A percentile compares a stretch with the other conserved stretches of the same genome.
phyloP scores from a whole-genome alignment of 805 yeast genomes.

The Scheffersomyces spartinae region DNA sequence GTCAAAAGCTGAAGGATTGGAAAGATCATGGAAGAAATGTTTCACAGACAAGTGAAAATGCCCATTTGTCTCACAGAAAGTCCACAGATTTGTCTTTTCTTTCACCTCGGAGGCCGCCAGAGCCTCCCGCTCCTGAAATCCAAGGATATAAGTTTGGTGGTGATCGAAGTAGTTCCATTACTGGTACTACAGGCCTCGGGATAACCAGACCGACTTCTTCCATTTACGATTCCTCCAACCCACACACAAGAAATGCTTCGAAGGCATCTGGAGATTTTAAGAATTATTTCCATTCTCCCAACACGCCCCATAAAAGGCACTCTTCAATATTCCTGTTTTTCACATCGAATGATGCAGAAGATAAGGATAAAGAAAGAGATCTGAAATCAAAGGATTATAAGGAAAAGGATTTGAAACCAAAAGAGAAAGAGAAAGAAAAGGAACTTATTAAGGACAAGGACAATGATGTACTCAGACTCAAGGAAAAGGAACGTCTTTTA shows the following conservation, averaged over 20 bases:
- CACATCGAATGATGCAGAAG: slow-evolving; percentile 19
- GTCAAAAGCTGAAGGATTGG: too few relatives aligned
- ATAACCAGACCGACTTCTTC: slow-evolving; percentile 36
- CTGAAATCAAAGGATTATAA: too few relatives aligned
- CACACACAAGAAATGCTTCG: slow-evolving; percentile 33
- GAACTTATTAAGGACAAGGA: too few relatives aligned
- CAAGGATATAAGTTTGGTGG: slow-evolving; percentile 23
- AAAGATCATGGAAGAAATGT: too few relatives aligned
- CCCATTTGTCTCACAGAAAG: too few relatives aligned
- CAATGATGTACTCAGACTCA: too few relatives aligned
- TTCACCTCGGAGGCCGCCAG: slow-evolving; percentile 67
- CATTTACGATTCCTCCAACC: slow-evolving; percentile 34
- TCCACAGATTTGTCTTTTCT: slow-evolving; percentile 26
- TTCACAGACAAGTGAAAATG: too few relatives aligned
- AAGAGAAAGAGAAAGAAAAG: too few relatives aligned
- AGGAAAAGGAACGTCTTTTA: too few relatives aligned
- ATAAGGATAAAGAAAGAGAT: too few relatives aligned
- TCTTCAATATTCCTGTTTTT: slow-evolving; percentile 49
- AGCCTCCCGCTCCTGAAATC: slow-evolving; percentile 40
- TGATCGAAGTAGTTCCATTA: slow-evolving; percentile 5
- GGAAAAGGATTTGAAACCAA: too few relatives aligned
- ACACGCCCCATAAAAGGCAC: slow-evolving; percentile 40
- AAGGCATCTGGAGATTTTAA: slow-evolving; percentile 13
- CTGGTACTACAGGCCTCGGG: slow-evolving; percentile 1
- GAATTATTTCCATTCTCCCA: slow-evolving; percentile 8